Conservation (phyloP, 495 filamentous ascomycete genomes). For the Arthonia radiata region DNA sequence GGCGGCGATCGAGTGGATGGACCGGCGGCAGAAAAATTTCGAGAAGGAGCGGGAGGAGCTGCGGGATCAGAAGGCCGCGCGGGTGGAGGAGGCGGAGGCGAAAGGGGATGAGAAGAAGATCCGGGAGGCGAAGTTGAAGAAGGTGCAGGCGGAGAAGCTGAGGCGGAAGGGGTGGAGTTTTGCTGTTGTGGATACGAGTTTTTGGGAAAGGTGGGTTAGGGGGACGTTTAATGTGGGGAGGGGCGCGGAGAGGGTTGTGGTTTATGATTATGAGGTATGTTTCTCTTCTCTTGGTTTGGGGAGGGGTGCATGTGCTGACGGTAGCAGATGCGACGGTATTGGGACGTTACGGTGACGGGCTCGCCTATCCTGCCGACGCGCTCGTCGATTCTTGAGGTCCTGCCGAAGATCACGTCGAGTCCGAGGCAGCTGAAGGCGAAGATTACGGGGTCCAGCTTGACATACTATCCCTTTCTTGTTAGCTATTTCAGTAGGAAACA, state of each 20-base stretch:
- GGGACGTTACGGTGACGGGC: slow-evolving; percentile 77
- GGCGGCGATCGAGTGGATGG: slow-evolving; percentile 92
- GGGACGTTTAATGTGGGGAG: slow-evolving; percentile 76
- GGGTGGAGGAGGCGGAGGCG: slow-evolving; percentile 91
- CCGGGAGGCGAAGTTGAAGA: slow-evolving; percentile 70
- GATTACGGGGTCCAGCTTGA: no score
- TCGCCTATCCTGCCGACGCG: slow-evolving; percentile 70
- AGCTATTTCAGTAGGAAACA: no score
- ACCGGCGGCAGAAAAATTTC: slow-evolving; percentile 73
- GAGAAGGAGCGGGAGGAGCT: slow-evolving; percentile 78
- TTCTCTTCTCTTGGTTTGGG: background rate
- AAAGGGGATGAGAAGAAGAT: slow-evolving; percentile 71
- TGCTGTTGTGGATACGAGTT: slow-evolving; percentile 95
- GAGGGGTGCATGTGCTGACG: background rate
- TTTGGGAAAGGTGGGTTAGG: slow-evolving; percentile 92
- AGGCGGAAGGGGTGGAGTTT: slow-evolving; percentile 78
- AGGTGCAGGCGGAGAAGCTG: slow-evolving; percentile 65
- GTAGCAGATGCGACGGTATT: slow-evolving; percentile 63
- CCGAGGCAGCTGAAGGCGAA: no score
- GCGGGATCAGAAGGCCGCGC: slow-evolving; percentile 76
- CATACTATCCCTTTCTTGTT: no score
- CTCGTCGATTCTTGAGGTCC: slow-evolving; percentile 83
- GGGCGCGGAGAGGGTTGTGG: slow-evolving; percentile 75
- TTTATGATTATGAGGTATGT: slow-evolving; percentile 93
- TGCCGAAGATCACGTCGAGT: slow-evolving; percentile 42